These are phyloP conservation scores for Picea abies DNA, from an alignment of 83 land plant species.

Conservation along the genomic window DNA sequence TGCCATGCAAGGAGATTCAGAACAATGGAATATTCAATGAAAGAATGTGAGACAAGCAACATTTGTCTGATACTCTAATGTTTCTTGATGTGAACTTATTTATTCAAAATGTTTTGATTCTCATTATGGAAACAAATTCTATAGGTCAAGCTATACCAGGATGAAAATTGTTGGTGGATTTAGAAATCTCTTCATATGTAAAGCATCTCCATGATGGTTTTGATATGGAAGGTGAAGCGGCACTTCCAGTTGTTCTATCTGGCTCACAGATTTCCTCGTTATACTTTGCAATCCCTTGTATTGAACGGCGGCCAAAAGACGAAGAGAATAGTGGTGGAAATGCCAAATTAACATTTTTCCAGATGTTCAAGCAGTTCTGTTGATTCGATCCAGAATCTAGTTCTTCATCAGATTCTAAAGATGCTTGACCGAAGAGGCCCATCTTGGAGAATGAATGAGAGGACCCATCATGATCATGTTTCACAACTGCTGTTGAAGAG, in stretches of 20 bases:
- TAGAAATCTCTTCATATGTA: conserved; percentile 61
- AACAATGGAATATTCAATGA: neutral
- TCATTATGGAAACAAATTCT: neutral
- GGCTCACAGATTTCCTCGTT: conserved; percentile 8
- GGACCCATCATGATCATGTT: conserved; percentile 14
- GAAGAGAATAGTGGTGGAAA: conserved; percentile 13
- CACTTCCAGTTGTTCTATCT: neutral
- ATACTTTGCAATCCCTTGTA: neutral
- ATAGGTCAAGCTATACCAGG: conserved; percentile 33
- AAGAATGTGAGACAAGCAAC: neutral
- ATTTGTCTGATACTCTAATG: neutral
- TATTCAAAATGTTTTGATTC: conserved; percentile 7
- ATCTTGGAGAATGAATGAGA: neutral
- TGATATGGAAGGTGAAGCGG: conserved; percentile 11
- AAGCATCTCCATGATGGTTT: conserved; percentile 58
- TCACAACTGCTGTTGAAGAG: conserved; percentile 51
- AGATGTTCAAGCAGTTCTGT: conserved; percentile 26
- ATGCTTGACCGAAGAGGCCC: conserved; percentile 1
- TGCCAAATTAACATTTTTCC: conserved; percentile 6
- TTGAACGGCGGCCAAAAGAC: neutral
- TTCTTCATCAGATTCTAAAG: conserved; percentile 17
- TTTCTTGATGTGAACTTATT: neutral
- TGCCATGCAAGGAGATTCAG: conserved; percentile 26
- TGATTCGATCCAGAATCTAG: conserved; percentile 10
- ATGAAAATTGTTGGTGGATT: conserved; percentile 67